These are phyloP conservation scores for Stemphylium vesicarium DNA, from an alignment of 2,329 filamentous ascomycete species.

Conservation along the genomic window DNA sequence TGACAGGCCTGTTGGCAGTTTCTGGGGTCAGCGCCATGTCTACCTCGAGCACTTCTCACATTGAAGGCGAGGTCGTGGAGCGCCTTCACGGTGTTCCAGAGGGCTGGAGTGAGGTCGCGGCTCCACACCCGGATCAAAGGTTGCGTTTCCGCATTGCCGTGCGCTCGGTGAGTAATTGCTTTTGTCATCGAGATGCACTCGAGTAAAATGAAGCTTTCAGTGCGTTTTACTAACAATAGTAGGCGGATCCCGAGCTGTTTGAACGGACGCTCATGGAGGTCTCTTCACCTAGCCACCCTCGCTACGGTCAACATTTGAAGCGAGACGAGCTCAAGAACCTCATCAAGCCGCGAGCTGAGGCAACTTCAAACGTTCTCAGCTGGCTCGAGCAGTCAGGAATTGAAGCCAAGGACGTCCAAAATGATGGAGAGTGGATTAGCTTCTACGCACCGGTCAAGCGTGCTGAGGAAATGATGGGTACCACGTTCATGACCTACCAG, in stretches of 20 bases:
- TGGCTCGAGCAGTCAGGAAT: slow-evolving; percentile 65
- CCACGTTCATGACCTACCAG: slow-evolving; percentile 64
- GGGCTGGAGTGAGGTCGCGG: slow-evolving; percentile 46
- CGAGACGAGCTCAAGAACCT: slow-evolving; percentile 64
- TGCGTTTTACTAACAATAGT: slow-evolving; percentile 28
- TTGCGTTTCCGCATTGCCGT: slow-evolving; percentile 50
- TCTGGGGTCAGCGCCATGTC: slow-evolving; percentile 34
- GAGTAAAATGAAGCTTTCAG: neutral
- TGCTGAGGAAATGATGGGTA: slow-evolving; percentile 63
- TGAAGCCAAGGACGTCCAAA: slow-evolving; percentile 52
- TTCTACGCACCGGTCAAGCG: slow-evolving; percentile 60
- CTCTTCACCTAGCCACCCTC: slow-evolving; percentile 64
- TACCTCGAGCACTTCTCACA: slow-evolving; percentile 26
- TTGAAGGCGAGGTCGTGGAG: slow-evolving; percentile 42
- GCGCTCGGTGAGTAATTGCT: slow-evolving; percentile 41
- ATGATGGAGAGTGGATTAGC: slow-evolving; percentile 67
- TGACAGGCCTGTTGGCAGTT: slow-evolving; percentile 44
- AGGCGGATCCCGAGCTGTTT: slow-evolving; percentile 59
- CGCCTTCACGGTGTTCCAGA: slow-evolving; percentile 41
- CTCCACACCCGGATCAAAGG: slow-evolving; percentile 38
- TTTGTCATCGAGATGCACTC: neutral
- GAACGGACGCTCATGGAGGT: slow-evolving; percentile 66
- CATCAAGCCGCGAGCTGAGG: slow-evolving; percentile 59
- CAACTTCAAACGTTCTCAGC: slow-evolving; percentile 56
- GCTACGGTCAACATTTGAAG: slow-evolving; percentile 68